Percentiles rank a stretch among this genome's conserved stretches.
These are phyloP conservation scores for Eremochloa ophiuroides DNA, from an alignment of 176 grass and related monocot genomes.

Conservation along the genomic window DNA sequence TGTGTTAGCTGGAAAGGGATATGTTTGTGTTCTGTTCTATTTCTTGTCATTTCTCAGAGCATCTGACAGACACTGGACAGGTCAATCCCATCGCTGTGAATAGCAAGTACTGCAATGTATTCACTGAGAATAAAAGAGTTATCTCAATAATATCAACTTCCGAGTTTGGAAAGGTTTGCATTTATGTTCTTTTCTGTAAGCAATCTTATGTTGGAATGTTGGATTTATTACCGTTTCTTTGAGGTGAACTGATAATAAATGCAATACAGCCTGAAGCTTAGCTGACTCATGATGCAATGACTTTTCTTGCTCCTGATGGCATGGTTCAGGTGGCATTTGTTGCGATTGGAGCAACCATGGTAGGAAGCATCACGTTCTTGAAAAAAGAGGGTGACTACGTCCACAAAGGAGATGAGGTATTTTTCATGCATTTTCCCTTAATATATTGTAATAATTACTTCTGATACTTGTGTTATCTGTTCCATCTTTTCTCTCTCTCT, in stretches of 20 bases:
- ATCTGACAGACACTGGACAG: conserved; percentile 36
- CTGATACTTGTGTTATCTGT: conserved; percentile 7
- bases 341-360: conserved; percentile 98
- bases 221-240: background rate
- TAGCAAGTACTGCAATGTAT: conserved; percentile 98
- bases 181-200: background rate
- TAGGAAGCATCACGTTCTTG: conserved; percentile 82
- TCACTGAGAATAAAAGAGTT: conserved; percentile 95
- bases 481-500: conserved; percentile 15
- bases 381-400: conserved; percentile 69
- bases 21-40: conserved; percentile 3
- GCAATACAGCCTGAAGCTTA: background rate
- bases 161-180: conserved; percentile 90
- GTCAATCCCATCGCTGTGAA: conserved; percentile 99
- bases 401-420: conserved; percentile 94
- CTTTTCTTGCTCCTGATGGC: conserved; percentile 13
- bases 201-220: background rate
- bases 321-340: conserved; percentile 83
- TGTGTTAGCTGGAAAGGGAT: background rate
- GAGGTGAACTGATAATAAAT: background rate
- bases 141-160: conserved; percentile 74
- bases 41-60: conserved; percentile 11
- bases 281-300: background rate
- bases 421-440: conserved; percentile 1
- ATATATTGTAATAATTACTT: background rate